Conservation (phyloP, 2,329 filamentous ascomycete species). For the Aspergillus ochraceus region DNA sequence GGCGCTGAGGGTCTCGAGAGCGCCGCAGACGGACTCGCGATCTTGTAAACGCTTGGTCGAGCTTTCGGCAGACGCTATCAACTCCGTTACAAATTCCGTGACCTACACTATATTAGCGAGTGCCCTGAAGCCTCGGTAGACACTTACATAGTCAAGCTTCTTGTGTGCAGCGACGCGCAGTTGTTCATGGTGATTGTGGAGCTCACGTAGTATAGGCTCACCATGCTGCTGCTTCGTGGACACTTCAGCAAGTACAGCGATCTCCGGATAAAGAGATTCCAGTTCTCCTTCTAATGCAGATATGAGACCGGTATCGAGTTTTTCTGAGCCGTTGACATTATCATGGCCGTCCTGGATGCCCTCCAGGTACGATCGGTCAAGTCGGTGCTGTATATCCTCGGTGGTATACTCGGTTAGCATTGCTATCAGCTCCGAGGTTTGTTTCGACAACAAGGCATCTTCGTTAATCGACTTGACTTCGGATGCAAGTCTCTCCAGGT, state of each 20-base stretch:
- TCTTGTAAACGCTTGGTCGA: constrained; percentile 29
- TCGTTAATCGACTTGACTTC: constrained; percentile 29
- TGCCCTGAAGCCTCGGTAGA: neutral
- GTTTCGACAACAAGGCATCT: constrained; percentile 29
- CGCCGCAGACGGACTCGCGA: constrained; percentile 36
- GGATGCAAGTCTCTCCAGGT: constrained; percentile 31
- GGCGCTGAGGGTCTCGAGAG: constrained; percentile 31
- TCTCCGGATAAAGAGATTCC: constrained; percentile 41
- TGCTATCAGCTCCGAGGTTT: constrained; percentile 27
- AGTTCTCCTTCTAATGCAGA: constrained; percentile 36
- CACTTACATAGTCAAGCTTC: constrained; percentile 36
- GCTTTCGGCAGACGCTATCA: constrained; percentile 33
- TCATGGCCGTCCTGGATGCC: constrained; percentile 14
- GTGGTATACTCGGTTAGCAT: constrained; percentile 33
- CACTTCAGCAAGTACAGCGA: constrained; percentile 42
- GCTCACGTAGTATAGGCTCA: constrained; percentile 38
- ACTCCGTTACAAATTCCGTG: constrained; percentile 32
- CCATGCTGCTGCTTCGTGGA: constrained; percentile 45
- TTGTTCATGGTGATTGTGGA: constrained; percentile 33
- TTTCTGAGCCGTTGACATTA: neutral
- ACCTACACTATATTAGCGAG: constrained; percentile 27
- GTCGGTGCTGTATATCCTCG: constrained; percentile 39
- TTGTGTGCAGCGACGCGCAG: constrained; percentile 30
- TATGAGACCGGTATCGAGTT: constrained; percentile 18
- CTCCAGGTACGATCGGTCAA: constrained; percentile 43